A percentile compares a stretch with the other conserved stretches of the same genome.
These are phyloP conservation scores for bread wheat (Triticum aestivum) DNA, from an alignment of 176 grass and related monocot species.

Conservation along the genomic window DNA sequence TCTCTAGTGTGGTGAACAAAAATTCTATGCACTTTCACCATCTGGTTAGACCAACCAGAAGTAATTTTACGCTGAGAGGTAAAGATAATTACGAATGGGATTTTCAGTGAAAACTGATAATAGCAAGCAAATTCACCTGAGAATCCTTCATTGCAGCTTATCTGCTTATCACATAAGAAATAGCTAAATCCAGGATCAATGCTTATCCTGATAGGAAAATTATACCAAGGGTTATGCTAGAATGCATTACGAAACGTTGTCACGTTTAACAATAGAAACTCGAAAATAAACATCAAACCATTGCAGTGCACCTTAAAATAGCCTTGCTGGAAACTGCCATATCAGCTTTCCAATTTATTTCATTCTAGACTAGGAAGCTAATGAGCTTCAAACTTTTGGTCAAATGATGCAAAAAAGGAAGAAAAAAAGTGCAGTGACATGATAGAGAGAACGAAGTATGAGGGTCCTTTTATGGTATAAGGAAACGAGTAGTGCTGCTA, in stretches of 20 bases:
- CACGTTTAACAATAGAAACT: neutral
- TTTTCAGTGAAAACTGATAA: neutral
- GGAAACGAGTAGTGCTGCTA: neutral
- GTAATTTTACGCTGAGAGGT: conserved; percentile 13
- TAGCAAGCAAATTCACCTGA: conserved; percentile 40
- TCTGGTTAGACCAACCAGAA: neutral
- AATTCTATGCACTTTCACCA: neutral
- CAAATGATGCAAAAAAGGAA: conserved; percentile 7
- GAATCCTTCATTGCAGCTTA: conserved; percentile 63
- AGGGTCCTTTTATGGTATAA: neutral
- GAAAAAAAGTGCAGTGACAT: neutral
- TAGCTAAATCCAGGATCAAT: neutral
- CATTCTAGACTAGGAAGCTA: neutral
- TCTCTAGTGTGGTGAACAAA: neutral
- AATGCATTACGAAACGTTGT: neutral
- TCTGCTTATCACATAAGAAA: conserved; percentile 34
- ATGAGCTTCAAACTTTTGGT: conserved; percentile 1
- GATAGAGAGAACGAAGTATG: neutral
- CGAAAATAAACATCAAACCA: neutral
- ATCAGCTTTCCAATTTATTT: conserved; percentile 1
- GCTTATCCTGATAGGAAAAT: conserved; percentile 26
- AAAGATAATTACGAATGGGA: neutral
- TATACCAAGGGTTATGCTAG: conserved; percentile 9
- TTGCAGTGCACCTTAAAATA: neutral
- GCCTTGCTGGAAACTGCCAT: neutral